Evolutionary conservation across 148 eudicot species (phyloP), one percentile per base, ranked within the genome.

Genomic region (Polygonum maritimum): DNA sequence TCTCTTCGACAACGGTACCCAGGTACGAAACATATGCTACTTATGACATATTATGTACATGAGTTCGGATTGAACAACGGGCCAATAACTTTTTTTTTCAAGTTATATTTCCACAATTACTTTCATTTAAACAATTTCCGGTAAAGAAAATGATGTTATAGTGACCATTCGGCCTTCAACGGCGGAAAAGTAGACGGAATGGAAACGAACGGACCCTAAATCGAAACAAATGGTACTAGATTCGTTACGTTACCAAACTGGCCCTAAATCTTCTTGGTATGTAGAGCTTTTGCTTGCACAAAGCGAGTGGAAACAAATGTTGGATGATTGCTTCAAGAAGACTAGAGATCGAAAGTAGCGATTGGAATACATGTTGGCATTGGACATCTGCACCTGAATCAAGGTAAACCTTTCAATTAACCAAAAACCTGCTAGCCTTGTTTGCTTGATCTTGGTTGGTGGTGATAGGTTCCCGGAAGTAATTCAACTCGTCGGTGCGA

Each of bases 231-330:
- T 40, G 0, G 7, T 40, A 40, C 31, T n/a, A n/a, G n/a, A 26
- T 26, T 26, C 31, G 31, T 26, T 26, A 0, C 31, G 44, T 2
- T 16, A 52, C n/a, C 60, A n/a, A 19, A 54, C 6, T 5, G n/a
- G 19, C 26, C 60, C 6, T 19, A 19, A 3, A 12, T 16, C 18
- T 1, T 18, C 45, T 12, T 40, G 26, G 22, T n/a, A 35, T 51
- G 16, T 19, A 92, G 97, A 88, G 83, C 79, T 92, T 89, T 77
- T 82, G 80, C 18, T 49, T 92, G 82, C 88, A 89, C 31, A 92
- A 84, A 80, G 72, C 70, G 77, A 85, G 82, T 3, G 94, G 97
- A 62, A 65, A 5, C 19, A 65, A 65, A 36, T 65, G 71, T 65
- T 65, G 71, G 71, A 36, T 65, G 41, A 65, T 35, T 58, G 49